phyloP scores from a whole-genome alignment of 73 alveolate species.

The Paramecium sexaurelia region DNA sequence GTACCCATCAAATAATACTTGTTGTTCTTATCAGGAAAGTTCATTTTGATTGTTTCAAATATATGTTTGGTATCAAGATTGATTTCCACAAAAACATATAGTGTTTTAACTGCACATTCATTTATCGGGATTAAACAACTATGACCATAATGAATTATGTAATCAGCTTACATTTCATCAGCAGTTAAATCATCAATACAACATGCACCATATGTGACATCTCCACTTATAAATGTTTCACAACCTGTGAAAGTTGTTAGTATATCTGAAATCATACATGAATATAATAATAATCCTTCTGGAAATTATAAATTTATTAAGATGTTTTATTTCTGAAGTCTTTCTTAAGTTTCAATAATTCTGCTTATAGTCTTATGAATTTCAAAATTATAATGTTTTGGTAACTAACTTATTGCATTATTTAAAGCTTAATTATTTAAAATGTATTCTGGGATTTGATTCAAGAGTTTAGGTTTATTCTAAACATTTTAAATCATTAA shows the following conservation, averaged over 20 bases:
- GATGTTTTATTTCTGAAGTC: slow-evolving; percentile 65
- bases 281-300: slow-evolving; percentile 96
- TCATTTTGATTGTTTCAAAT: slow-evolving; percentile 82
- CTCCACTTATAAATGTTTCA: slow-evolving; percentile 94
- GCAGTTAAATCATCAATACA: slow-evolving; percentile 99
- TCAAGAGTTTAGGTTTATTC: background rate
- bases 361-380: slow-evolving; percentile 92
- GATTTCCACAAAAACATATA: slow-evolving; percentile 96
- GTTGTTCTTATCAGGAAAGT: slow-evolving; percentile 79
- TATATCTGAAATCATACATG: slow-evolving; percentile 86
- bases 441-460: slow-evolving; percentile 71
- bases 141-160: slow-evolving; percentile 98
- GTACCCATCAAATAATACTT: slow-evolving; percentile 77
- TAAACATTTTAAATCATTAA: background rate
- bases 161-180: slow-evolving; percentile 92
- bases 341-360: slow-evolving; percentile 81
- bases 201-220: slow-evolving; percentile 99
- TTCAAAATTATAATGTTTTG: slow-evolving; percentile 95
- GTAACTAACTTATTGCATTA: slow-evolving; percentile 84
- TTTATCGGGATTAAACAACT: slow-evolving; percentile 93
- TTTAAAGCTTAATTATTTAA: slow-evolving; percentile 61
- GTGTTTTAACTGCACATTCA: slow-evolving; percentile 79
- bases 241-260: slow-evolving; percentile 78
- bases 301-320: slow-evolving; percentile 96
- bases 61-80: slow-evolving; percentile 88